A percentile compares a stretch with the other conserved stretches of the same genome.
These are phyloP conservation scores for Aspergillus ostianus DNA, from an alignment of 495 filamentous ascomycete species.

Conservation along the genomic window DNA sequence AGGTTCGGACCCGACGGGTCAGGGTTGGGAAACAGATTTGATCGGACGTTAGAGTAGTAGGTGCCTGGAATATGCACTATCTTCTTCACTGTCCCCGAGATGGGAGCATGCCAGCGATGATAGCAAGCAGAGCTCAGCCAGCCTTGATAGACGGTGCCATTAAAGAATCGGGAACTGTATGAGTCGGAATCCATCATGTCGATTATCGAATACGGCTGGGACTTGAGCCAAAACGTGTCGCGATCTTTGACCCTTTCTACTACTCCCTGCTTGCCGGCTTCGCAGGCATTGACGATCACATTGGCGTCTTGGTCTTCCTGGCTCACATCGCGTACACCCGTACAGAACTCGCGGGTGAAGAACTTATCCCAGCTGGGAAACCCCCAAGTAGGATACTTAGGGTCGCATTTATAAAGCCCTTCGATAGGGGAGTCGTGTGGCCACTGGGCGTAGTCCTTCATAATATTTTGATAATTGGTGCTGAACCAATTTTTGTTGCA, in stretches of 20 bases:
- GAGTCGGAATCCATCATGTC: conserved; percentile 1
- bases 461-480: background rate
- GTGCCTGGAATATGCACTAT: background rate
- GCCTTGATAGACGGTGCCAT: conserved; percentile 4
- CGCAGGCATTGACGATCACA: conserved; percentile 2
- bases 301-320: background rate
- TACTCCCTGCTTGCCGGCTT: background rate
- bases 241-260: background rate
- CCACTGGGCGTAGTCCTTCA: background rate
- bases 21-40: background rate
- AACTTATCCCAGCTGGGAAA: background rate
- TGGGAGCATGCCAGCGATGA: conserved; percentile 3
- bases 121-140: background rate
- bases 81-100: background rate
- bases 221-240: conserved; percentile 1
- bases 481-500: background rate
- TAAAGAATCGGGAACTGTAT: background rate
- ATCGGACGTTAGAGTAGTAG: background rate
- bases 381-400: background rate
- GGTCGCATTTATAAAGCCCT: background rate
- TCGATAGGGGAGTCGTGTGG: background rate
- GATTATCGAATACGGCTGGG: conserved; percentile 1
- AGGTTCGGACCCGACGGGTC: background rate
- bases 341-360: background rate
- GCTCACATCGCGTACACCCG: background rate